Percentiles rank a stretch among this genome's conserved stretches.
phyloP scores from a whole-genome alignment of 176 grass and related monocot species.

The Coix lacrymajobi region DNA sequence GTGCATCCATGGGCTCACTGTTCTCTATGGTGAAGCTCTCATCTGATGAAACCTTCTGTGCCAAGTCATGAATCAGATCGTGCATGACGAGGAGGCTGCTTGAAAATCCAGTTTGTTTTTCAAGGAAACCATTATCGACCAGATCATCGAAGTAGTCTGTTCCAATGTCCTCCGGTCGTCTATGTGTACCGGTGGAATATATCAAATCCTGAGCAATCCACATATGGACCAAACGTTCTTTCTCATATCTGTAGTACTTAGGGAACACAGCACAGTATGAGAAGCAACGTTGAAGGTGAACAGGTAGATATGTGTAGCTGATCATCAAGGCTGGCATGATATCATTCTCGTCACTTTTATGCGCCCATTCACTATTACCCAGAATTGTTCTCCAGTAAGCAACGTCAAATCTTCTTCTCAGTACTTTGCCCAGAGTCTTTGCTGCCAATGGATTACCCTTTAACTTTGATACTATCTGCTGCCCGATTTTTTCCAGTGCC shows the following conservation, averaged over 20 bases:
- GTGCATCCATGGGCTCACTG: background rate
- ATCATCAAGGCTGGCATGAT: slow-evolving; percentile 25
- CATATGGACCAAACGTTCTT: slow-evolving; percentile 21
- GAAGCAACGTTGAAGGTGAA: slow-evolving; percentile 31
- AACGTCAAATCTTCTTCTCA: slow-evolving; percentile 14
- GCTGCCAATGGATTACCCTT: slow-evolving; percentile 40
- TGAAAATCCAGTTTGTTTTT: background rate
- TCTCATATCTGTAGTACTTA: slow-evolving; percentile 9
- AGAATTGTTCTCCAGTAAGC: slow-evolving; percentile 18
- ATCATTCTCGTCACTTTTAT: background rate
- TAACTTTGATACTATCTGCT: slow-evolving; percentile 11
- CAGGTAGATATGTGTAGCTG: slow-evolving; percentile 31
- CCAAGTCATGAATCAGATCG: slow-evolving; percentile 27
- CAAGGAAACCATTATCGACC: slow-evolving; percentile 8
- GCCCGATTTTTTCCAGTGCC: background rate
- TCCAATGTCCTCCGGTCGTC: slow-evolving; percentile 6
- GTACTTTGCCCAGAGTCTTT: slow-evolving; percentile 23
- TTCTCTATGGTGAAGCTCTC: slow-evolving; percentile 16
- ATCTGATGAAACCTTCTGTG: slow-evolving; percentile 18
- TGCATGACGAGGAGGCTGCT: background rate
- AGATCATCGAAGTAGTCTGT: slow-evolving; percentile 8
- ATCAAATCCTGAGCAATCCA: slow-evolving; percentile 39
- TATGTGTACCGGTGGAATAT: background rate
- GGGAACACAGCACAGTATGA: slow-evolving; percentile 23
- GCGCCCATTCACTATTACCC: slow-evolving; percentile 26